phyloP scores from a whole-genome alignment of 139 green algal species.

The Chloropicon primus region DNA sequence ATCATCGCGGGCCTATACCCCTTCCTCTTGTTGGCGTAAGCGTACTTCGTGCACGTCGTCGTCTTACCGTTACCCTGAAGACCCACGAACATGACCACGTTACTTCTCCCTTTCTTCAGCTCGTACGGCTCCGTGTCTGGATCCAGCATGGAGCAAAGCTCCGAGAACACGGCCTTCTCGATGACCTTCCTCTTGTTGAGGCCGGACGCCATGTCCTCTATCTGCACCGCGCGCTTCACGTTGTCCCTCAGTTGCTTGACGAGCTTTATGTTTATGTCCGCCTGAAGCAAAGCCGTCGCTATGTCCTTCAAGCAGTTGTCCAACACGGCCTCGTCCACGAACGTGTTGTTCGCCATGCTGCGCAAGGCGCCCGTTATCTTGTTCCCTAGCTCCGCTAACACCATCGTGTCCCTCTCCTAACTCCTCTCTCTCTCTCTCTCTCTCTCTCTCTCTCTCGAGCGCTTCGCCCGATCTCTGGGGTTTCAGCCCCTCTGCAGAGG shows the following conservation, averaged over 20 bases:
- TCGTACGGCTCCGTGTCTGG: conserved; percentile 12
- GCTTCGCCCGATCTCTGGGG: not conserved
- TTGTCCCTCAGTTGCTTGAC: conserved; percentile 56
- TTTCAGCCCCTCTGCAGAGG: too few relatives aligned
- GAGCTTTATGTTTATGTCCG: conserved; percentile 79
- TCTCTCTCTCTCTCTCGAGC: not conserved
- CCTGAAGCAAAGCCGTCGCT: conserved; percentile 60
- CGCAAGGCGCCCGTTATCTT: conserved; percentile 70
- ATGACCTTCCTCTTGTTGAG: conserved; percentile 89
- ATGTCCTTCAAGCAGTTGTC: conserved; percentile 93
- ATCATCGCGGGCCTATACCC: conserved; percentile 91
- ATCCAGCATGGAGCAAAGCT: conserved; percentile 73
- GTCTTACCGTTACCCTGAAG: conserved; percentile 91
- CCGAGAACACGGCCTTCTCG: conserved; percentile 82
- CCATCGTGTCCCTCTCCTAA: conserved; percentile 50
- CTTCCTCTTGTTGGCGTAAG: conserved; percentile 88
- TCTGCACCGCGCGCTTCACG: conserved; percentile 83
- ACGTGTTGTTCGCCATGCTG: conserved; percentile 41
- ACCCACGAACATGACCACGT: conserved; percentile 97
- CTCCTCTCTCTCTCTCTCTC: not conserved
- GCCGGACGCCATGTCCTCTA: conserved; percentile 67
- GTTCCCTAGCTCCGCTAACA: conserved; percentile 81
- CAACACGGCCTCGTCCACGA: conserved; percentile 85
- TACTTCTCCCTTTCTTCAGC: conserved; percentile 74
- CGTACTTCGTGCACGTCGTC: conserved; percentile 97